A percentile compares a stretch with the other conserved stretches of the same genome.
phyloP scores from a whole-genome alignment of 108 stramenopile genomes.

The Cyclostephanos invisitatus region DNA sequence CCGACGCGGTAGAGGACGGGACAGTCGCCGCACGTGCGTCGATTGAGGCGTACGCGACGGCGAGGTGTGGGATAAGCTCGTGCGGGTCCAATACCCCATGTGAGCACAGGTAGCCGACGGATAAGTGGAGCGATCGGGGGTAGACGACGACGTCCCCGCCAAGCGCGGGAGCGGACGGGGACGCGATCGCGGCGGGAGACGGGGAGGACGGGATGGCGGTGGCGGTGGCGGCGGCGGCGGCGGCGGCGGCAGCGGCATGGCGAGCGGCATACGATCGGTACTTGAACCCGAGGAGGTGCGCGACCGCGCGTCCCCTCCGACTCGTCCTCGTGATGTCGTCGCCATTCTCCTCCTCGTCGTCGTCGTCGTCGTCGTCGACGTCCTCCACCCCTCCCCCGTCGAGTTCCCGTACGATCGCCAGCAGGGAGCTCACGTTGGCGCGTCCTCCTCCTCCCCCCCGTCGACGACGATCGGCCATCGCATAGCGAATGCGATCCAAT shows the following conservation, averaged over 20 bases:
- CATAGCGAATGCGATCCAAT: constrained; percentile 7
- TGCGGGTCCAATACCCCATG: constrained; percentile 57
- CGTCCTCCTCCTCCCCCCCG: not conserved
- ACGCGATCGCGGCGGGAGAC: not conserved
- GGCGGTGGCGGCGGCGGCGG: not conserved
- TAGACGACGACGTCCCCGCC: constrained; percentile 6
- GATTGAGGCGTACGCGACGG: not conserved
- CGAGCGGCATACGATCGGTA: constrained; percentile 42
- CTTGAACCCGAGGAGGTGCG: constrained; percentile 89
- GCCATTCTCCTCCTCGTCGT: not conserved
- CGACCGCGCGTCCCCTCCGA: constrained; percentile 41
- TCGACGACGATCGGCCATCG: constrained; percentile 3
- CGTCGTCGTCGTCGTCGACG: not conserved
- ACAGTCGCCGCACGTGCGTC: not conserved
- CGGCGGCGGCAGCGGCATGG: constrained; percentile 7
- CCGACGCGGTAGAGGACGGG: constrained; percentile 17
- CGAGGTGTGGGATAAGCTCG: constrained; percentile 35
- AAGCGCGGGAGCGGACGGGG: not conserved
- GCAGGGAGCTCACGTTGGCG: constrained; percentile 24
- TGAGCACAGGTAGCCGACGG: constrained; percentile 53
- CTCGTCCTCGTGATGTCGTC: not conserved
- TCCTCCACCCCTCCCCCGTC: constrained; percentile 7
- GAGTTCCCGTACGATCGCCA: constrained; percentile 61
- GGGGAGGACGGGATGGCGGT: not conserved
- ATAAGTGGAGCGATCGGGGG: constrained; percentile 38